phyloP scores from a whole-genome alignment of 2,329 filamentous ascomycete genomes.

The Colletotrichum musicola region DNA sequence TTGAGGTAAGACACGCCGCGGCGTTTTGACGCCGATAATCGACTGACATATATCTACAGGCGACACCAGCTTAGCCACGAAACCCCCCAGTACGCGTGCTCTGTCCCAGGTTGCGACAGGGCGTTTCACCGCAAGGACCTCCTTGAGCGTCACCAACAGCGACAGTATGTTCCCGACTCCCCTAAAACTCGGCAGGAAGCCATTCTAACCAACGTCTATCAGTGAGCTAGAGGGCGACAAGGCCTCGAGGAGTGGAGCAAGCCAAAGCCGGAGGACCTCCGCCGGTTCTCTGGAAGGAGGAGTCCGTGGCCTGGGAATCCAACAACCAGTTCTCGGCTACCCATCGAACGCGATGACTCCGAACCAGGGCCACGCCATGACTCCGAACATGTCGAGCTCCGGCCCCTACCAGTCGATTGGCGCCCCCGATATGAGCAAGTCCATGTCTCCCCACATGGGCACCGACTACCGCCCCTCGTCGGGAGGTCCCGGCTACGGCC shows the following conservation, averaged over 20 bases:
- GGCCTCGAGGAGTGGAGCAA: constrained; percentile 25
- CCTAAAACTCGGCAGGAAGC: constrained; percentile 41
- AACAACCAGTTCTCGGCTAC: constrained; percentile 34
- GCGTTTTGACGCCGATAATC: not conserved
- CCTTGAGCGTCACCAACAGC: constrained; percentile 67
- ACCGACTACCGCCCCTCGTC: constrained; percentile 38
- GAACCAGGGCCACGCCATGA: constrained; percentile 32
- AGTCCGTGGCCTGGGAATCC: constrained; percentile 20
- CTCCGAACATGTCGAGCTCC: constrained; percentile 33
- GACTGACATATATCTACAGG: constrained; percentile 50
- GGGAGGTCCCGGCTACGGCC: constrained; percentile 30
- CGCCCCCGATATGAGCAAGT: constrained; percentile 28
- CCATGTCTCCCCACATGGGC: constrained; percentile 37
- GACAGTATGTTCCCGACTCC: constrained; percentile 56
- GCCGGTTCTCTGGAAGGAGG: constrained; percentile 36
- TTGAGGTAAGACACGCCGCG: constrained; percentile 59
- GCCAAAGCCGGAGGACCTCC: constrained; percentile 36
- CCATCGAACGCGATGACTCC: constrained; percentile 25
- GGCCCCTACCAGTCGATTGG: constrained; percentile 30
- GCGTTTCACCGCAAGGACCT: constrained; percentile 71
- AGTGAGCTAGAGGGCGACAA: constrained; percentile 40
- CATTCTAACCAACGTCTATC: constrained; percentile 9
- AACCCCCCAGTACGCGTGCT: constrained; percentile 65
- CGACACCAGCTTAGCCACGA: constrained; percentile 73
- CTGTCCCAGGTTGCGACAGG: constrained; percentile 66